phyloP scores from a whole-genome alignment of 2,329 filamentous ascomycete genomes.

The Nigrospora oryzae region DNA sequence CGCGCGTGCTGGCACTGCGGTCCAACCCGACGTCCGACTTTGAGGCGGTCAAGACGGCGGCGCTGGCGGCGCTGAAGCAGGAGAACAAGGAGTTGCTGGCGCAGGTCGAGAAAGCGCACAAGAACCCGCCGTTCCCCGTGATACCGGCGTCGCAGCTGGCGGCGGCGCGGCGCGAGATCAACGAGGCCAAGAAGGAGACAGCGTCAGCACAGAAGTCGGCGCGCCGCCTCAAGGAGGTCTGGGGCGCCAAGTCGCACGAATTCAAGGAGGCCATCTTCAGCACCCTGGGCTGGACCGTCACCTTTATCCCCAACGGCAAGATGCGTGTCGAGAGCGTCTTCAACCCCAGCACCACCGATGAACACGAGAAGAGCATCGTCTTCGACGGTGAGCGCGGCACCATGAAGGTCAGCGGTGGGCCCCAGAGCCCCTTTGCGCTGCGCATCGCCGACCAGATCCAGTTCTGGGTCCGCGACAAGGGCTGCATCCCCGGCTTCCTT shows the following conservation, averaged over 20 bases:
- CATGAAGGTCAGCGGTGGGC: constrained; percentile 95
- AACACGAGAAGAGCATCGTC: constrained; percentile 66
- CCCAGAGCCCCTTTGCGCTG: constrained; percentile 74
- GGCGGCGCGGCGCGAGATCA: constrained; percentile 66
- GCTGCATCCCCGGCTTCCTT: constrained; percentile 87
- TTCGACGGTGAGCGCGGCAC: constrained; percentile 92
- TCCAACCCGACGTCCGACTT: constrained; percentile 86
- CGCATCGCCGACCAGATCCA: constrained; percentile 81
- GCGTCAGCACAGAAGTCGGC: constrained; percentile 75
- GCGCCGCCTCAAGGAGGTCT: constrained; percentile 83
- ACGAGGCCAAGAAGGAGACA: constrained; percentile 60
- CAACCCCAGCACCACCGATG: constrained; percentile 59
- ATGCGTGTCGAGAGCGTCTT: constrained; percentile 86
- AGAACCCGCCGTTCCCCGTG: constrained; percentile 38
- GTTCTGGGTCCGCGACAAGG: constrained; percentile 92
- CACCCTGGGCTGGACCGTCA: constrained; percentile 87
- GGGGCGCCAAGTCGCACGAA: constrained; percentile 81
- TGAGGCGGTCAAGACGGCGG: constrained; percentile 76
- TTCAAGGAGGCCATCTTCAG: constrained; percentile 93
- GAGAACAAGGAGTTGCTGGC: constrained; percentile 80
- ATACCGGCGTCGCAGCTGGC: constrained; percentile 73
- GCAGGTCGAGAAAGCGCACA: constrained; percentile 50
- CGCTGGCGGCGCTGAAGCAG: constrained; percentile 65
- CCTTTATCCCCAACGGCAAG: constrained; percentile 95
- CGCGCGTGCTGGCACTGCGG: constrained; percentile 75